These are phyloP conservation scores for Sporisorium iseilematis-ciliati DNA, from an alignment of 1,284 basidiomycete species.

Conservation along the genomic window DNA sequence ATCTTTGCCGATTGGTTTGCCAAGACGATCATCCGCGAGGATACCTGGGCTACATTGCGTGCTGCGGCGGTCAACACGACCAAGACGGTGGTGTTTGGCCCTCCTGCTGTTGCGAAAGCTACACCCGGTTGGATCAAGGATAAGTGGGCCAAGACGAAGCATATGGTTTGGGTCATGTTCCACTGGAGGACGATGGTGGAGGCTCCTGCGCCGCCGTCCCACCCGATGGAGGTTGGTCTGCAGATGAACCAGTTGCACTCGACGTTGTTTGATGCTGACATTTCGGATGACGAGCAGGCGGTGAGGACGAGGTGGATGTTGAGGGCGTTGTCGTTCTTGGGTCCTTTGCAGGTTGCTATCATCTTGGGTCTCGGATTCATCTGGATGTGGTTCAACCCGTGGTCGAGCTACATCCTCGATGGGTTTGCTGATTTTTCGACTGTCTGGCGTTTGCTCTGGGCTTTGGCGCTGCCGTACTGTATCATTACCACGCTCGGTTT, in stretches of 20 bases:
- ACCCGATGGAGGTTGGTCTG: slow-evolving; percentile 71
- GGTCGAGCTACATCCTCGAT: slow-evolving; percentile 67
- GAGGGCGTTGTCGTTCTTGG: slow-evolving; percentile 66
- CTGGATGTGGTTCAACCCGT: slow-evolving; percentile 70
- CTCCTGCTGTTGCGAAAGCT: slow-evolving; percentile 34
- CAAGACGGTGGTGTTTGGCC: slow-evolving; percentile 22
- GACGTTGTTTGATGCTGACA: slow-evolving; percentile 70
- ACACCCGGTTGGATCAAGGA: slow-evolving; percentile 30
- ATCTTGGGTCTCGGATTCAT: slow-evolving; percentile 69
- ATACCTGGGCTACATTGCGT: slow-evolving; percentile 22
- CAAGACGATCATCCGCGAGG: slow-evolving; percentile 30
- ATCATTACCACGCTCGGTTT: slow-evolving; percentile 70
- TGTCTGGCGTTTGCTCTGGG: slow-evolving; percentile 71
- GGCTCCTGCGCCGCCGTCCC: slow-evolving; percentile 68
- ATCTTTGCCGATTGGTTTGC: slow-evolving; percentile 35
- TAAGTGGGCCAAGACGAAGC: slow-evolving; percentile 42
- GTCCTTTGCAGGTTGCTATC: slow-evolving; percentile 67
- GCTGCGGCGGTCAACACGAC: slow-evolving; percentile 27
- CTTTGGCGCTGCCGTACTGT: slow-evolving; percentile 70
- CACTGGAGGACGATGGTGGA: slow-evolving; percentile 66
- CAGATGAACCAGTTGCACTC: slow-evolving; percentile 71
- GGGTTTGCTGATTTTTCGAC: slow-evolving; percentile 69
- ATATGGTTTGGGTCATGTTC: slow-evolving; percentile 62
- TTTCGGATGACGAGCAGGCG: slow-evolving; percentile 69
- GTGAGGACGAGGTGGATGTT: slow-evolving; percentile 69